These are phyloP conservation scores for Bruguiera sexangula DNA, from an alignment of 345 rosid genomes.

Conservation along the genomic window DNA sequence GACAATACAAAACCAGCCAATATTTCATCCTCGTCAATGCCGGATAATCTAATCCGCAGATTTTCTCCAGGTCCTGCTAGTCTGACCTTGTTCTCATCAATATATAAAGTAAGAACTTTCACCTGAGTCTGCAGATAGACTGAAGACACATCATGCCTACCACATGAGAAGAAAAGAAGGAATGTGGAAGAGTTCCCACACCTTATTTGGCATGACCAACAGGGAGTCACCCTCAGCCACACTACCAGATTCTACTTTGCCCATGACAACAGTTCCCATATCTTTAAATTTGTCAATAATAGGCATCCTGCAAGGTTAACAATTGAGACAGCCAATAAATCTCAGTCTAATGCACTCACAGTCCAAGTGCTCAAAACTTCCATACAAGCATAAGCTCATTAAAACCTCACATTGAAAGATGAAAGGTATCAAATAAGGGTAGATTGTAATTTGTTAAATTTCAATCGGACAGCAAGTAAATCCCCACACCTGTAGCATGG, in stretches of 20 bases:
- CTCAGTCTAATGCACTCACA: background rate
- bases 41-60: constrained; percentile 72
- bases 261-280: constrained; percentile 99
- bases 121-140: constrained; percentile 55
- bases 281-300: constrained; percentile 96
- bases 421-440: too few species aligned
- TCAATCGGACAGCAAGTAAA: too few species aligned
- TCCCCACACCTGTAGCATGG: too few species aligned
- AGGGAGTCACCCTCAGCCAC: constrained; percentile 79
- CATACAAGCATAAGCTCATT: too few species aligned
- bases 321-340: background rate
- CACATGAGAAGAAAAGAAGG: background rate
- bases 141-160: constrained; percentile 7
- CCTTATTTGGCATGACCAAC: constrained; percentile 96
- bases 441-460: too few species aligned
- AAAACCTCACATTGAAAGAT: too few species aligned
- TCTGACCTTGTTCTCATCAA: constrained; percentile 78
- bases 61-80: constrained; percentile 96
- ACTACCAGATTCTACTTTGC: constrained; percentile 92
- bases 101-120: constrained; percentile 64
- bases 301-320: constrained; percentile 68
- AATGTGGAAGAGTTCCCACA: constrained; percentile 14
- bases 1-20: constrained; percentile 85
- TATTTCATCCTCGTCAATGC: constrained; percentile 92
- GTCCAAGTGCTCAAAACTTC: background rate